phyloP scores from a whole-genome alignment of 1,139 yeast genomes.

The Sugiyamaella sp. region DNA sequence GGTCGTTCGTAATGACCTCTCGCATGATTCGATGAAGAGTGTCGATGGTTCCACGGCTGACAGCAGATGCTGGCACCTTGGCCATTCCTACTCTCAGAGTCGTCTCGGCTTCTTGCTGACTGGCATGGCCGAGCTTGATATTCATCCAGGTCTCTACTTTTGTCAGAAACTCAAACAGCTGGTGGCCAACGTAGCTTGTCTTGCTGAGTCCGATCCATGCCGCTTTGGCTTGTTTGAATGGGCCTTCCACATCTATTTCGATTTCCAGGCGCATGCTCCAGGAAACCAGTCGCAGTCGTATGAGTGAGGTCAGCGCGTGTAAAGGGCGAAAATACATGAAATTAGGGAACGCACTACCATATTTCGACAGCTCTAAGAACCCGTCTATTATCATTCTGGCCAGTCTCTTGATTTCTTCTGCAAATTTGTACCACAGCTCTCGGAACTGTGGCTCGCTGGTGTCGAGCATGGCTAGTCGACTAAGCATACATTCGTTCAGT shows the following conservation, averaged over 20 bases:
- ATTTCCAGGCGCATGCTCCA: constrained; percentile 28
- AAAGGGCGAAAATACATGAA: constrained; percentile 59
- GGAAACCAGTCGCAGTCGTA: constrained; percentile 29
- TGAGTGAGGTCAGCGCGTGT: constrained; percentile 51
- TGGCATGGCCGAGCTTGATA: constrained; percentile 18
- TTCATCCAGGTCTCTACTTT: constrained; percentile 28
- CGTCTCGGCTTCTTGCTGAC: constrained; percentile 4
- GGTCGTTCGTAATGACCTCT: constrained; percentile 19
- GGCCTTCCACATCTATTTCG: constrained; percentile 27
- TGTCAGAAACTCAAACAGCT: constrained; percentile 20
- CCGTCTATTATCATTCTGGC: constrained; percentile 44
- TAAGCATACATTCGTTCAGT: constrained; percentile 21
- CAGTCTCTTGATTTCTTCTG: constrained; percentile 14
- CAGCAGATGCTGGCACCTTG: not conserved
- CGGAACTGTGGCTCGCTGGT: constrained; percentile 16
- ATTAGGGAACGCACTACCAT: constrained; percentile 52
- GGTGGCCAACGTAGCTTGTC: constrained; percentile 21
- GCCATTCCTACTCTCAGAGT: not conserved
- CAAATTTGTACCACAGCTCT: constrained; percentile 18
- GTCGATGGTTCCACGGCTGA: constrained; percentile 13
- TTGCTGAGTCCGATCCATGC: constrained; percentile 25
- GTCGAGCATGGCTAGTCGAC: constrained; percentile 17
- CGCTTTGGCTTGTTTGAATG: constrained; percentile 21
- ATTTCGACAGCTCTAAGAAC: constrained; percentile 48
- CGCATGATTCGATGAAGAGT: constrained; percentile 22